Evolutionary conservation across 805 yeast genomes (phyloP), one percentile per base, ranked within the genome.

Genomic region (Yamadazyma laniorum): DNA sequence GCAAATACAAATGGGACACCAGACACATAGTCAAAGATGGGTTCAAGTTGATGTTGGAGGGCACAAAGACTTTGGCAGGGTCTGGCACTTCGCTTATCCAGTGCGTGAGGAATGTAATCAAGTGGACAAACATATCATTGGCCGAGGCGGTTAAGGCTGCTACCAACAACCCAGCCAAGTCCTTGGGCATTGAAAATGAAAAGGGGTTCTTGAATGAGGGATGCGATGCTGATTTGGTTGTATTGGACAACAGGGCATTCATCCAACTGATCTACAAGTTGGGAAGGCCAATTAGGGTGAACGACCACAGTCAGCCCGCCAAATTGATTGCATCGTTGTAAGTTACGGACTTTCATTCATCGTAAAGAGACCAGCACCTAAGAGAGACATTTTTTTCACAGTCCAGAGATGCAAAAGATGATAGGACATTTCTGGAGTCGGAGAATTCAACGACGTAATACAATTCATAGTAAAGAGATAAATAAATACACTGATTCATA

Each of bases 1-100:
- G 83, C n/a, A 55, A 61, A 16, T 77, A 77, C 52, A 58, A 61
- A 44, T 76, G 82, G 79, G 72, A 64, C 40, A 61, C 64, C 38
- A 75, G 73, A 57, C 54, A 50, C 34, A 68, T 77, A 16, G 70
- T 59, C 23, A 77, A 77, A 52, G 58, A 59, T 15, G 81, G 77
- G n/a, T 53, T 65, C 29, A 54, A 61, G 30, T 60, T 77, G 44
- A 63, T 63, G 37, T 63, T 77, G 45, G 63, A 75, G 51, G 79
- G 77, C 22, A 75, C 81, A 7, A 65, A 69, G 37, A 78, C 80
- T 6, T 71, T 77, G 55, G 83, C 83, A 7, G 83, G 83, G 18
- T 72, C 79, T 14, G 80, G 80, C n/a, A 74, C 81, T 6, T 69
- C 74, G 21, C 65, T 77, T 35, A 70, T 75, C 18, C 65, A 65